Percentiles rank a stretch among this genome's conserved stretches.
Evolutionary conservation across 192 early-diverging fungal genomes (phyloP).

Genomic region (Backusella westeae): DNA sequence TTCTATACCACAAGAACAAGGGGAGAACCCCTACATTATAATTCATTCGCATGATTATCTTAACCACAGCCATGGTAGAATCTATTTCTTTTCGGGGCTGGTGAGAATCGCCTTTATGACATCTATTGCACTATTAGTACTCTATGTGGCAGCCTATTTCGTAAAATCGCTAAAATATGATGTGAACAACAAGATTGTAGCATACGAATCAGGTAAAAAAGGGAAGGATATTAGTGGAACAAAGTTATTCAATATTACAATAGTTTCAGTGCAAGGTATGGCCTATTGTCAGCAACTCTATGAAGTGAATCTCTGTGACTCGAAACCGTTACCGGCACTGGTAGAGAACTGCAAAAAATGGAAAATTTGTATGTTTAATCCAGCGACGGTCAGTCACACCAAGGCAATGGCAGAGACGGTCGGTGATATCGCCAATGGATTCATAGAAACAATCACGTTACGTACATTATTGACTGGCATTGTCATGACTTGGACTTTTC

Average conservation of each 20-base stretch:
- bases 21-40: background rate
- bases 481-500: background rate
- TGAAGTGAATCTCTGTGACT: slow-evolving; percentile 46
- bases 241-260: background rate
- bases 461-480: slow-evolving; percentile 48
- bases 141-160: slow-evolving; percentile 15
- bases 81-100: background rate
- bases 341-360: slow-evolving; percentile 53
- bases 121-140: background rate
- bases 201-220: slow-evolving; percentile 31
- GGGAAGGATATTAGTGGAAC: background rate
- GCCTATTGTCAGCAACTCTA: slow-evolving; percentile 5
- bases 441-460: slow-evolving; percentile 77
- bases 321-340: slow-evolving; percentile 53
- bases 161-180: slow-evolving; percentile 2
- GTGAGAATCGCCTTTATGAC: background rate
- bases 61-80: background rate
- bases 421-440: slow-evolving; percentile 79
- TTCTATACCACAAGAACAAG: background rate
- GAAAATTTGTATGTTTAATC: slow-evolving; percentile 50
- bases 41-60: background rate
- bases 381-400: slow-evolving; percentile 19
- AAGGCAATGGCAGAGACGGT: slow-evolving; percentile 81
- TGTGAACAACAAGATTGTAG: slow-evolving; percentile 5
- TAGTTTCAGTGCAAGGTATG: slow-evolving; percentile 4